Evolutionary conservation across 768 basidiomycete species (phyloP).

Genomic region (Cytidiella melzeri): DNA sequence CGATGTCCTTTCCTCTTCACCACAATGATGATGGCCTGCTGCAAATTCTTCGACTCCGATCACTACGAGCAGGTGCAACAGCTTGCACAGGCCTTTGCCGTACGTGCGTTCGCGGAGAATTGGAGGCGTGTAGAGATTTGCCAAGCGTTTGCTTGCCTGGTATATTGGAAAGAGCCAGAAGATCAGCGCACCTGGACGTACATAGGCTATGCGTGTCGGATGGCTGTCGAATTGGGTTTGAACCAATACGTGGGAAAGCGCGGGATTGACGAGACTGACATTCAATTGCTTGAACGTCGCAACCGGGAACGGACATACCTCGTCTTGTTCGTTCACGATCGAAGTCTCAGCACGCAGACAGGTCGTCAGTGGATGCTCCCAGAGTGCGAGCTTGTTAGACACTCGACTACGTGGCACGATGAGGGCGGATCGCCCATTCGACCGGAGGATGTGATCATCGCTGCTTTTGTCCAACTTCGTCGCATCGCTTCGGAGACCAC

Average conservation of each 20-base stretch:
- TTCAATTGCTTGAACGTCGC: slow-evolving; percentile 67
- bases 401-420: slow-evolving; percentile 68
- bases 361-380: slow-evolving; percentile 86
- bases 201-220: slow-evolving; percentile 83
- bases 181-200: slow-evolving; percentile 86
- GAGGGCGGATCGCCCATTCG: slow-evolving; percentile 44
- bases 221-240: slow-evolving; percentile 80
- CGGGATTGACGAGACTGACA: slow-evolving; percentile 53
- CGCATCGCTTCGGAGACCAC: slow-evolving; percentile 61
- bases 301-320: slow-evolving; percentile 85
- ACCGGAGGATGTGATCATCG: slow-evolving; percentile 77
- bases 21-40: slow-evolving; percentile 74
- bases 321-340: slow-evolving; percentile 81
- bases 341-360: slow-evolving; percentile 81
- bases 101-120: slow-evolving; percentile 71
- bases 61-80: slow-evolving; percentile 63
- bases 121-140: slow-evolving; percentile 82
- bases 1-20: slow-evolving; percentile 83
- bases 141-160: slow-evolving; percentile 84
- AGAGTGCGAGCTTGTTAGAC: slow-evolving; percentile 73
- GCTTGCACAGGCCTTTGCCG: slow-evolving; percentile 68
- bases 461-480: slow-evolving; percentile 71
- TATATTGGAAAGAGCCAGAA: slow-evolving; percentile 86
- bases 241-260: slow-evolving; percentile 61
- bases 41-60: slow-evolving; percentile 75